Evolutionary conservation across 805 yeast species (phyloP).

Genomic region (Huiozyma sinensis): DNA sequence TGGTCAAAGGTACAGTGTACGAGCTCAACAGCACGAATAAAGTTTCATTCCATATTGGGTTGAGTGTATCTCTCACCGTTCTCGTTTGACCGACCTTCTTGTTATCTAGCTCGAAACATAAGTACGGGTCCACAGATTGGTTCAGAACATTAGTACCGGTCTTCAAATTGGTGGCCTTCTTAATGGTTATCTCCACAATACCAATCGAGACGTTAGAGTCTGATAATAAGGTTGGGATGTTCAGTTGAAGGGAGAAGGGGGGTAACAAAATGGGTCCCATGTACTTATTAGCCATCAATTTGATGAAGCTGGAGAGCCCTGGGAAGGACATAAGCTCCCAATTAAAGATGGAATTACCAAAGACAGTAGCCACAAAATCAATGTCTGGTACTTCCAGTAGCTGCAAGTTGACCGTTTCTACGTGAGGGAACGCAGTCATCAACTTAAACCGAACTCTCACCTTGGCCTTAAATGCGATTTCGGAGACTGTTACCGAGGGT

Average conservation of each 20-base stretch:
- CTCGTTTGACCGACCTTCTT: constrained; percentile 56
- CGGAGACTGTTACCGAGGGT: constrained; percentile 69
- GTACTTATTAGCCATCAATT: constrained; percentile 76
- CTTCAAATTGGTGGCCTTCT: constrained; percentile 55
- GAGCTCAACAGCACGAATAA: constrained; percentile 58
- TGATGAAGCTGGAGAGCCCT: constrained; percentile 72
- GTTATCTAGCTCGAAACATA: constrained; percentile 55
- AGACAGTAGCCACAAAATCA: constrained; percentile 64
- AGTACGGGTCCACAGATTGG: constrained; percentile 84
- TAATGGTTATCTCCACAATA: constrained; percentile 59
- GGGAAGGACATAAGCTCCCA: constrained; percentile 85
- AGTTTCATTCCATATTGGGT: constrained; percentile 81
- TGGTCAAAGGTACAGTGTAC: constrained; percentile 70
- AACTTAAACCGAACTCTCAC: constrained; percentile 77
- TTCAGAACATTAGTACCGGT: constrained; percentile 57
- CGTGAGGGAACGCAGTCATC: constrained; percentile 86
- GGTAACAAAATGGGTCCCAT: constrained; percentile 80
- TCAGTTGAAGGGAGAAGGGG: constrained; percentile 89
- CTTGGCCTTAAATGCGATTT: constrained; percentile 64
- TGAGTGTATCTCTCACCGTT: constrained; percentile 51
- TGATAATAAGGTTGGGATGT: constrained; percentile 79
- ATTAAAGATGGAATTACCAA: constrained; percentile 75
- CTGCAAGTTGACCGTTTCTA: constrained; percentile 81
- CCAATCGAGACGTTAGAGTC: constrained; percentile 87
- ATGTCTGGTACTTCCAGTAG: constrained; percentile 78